Base-by-base conservation (phyloP, 2,329 filamentous ascomycete species). In the Fusarium mexicanum region DNA sequence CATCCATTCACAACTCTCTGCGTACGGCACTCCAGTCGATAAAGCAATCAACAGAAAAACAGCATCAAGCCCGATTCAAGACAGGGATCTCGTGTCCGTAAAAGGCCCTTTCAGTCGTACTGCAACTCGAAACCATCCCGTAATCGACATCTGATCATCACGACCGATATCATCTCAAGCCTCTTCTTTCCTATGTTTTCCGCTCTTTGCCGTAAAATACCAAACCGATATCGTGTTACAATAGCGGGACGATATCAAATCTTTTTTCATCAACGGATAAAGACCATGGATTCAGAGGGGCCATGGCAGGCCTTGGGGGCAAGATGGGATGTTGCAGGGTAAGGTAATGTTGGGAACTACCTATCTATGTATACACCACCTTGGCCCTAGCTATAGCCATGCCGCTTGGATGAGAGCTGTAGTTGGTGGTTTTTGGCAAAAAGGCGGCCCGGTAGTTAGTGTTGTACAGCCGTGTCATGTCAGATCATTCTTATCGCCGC, bases 401-500 rank as follows among this genome's bases (percentile, higher is more conserved):
- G 24, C 64, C 33, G 20, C 29, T 38, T 35, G 38, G 29, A 48
- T 17, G 26, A 51, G 44, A 46, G 37, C 43, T 43, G 29, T 35
- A 17, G 60, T 64, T 51, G 43, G 33, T 51, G 20, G 16, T 26
- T 48, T 64, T 67, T 59, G 29, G 33, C 46, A 70, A 67, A 69
- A 61, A 61, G 72, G 68, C 62, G 73, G 73, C 44, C 64, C 67
- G 69, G 76, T 76, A 78, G 73, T 78, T 77, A 35, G 58, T 33
- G 57, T 48, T 60, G 50, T 64, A 64, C 31, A 24, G 40, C 46
- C 43, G 46, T 69, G 65, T 47, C 71, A 77, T 67, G 69, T 78
- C 76, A 78, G 76, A 78, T 78, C 76, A 78, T 78, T 68, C 76
- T 78, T 78, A 78, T 78, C 76, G 76, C 62, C 58, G 46, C 58